phyloP scores from a whole-genome alignment of 116 monocot genomes.

The Trichopus zeylanicus region DNA sequence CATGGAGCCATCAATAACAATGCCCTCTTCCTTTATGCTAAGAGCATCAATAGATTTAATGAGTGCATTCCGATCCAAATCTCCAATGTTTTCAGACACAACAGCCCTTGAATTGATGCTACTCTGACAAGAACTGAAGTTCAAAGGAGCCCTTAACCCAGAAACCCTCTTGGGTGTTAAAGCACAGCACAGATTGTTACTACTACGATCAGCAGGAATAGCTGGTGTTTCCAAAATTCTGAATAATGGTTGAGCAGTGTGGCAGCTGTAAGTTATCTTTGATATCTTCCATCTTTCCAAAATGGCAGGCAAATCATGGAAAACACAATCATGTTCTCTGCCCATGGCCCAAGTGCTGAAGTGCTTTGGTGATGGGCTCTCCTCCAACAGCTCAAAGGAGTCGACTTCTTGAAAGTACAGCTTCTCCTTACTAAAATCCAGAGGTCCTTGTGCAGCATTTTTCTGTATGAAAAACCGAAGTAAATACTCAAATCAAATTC shows the following conservation, averaged over 20 bases:
- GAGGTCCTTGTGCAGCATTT: conserved; percentile 23
- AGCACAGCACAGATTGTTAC: conserved; percentile 4
- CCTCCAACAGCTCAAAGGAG: conserved; percentile 73
- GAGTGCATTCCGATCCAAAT: conserved; percentile 14
- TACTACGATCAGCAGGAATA: conserved; percentile 19
- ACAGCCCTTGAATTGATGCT: conserved; percentile 9
- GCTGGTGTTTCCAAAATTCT: conserved; percentile 52
- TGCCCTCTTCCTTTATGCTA: conserved; percentile 34
- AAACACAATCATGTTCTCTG: conserved; percentile 19
- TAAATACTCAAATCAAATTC: not conserved
- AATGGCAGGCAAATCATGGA: conserved; percentile 63
- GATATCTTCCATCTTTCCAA: conserved; percentile 71
- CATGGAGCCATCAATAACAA: conserved; percentile 10
- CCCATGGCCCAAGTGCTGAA: conserved; percentile 49
- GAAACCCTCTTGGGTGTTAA: conserved; percentile 11
- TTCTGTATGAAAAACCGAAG: conserved; percentile 29
- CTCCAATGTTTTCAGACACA: conserved; percentile 6
- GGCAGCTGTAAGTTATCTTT: conserved; percentile 27
- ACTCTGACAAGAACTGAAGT: conserved; percentile 8
- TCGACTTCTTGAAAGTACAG: conserved; percentile 90
- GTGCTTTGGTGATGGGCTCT: conserved; percentile 77
- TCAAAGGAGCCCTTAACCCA: conserved; percentile 1
- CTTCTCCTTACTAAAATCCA: conserved; percentile 65
- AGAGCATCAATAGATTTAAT: conserved; percentile 42
- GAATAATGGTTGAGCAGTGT: conserved; percentile 25